Evolutionary conservation across 257 asterid genomes (phyloP).

Genomic region (Solanum okadae): DNA sequence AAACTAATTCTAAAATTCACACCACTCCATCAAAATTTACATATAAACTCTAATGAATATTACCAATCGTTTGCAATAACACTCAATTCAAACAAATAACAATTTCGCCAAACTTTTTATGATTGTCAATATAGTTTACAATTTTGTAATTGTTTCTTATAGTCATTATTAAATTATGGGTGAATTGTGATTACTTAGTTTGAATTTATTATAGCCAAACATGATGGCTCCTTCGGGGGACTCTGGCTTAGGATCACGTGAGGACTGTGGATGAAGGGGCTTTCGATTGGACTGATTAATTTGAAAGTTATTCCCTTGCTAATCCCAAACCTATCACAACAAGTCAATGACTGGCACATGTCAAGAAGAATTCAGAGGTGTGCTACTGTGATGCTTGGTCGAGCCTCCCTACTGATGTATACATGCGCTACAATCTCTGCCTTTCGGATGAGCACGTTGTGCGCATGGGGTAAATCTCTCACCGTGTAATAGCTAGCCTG

Average conservation of each 20-base stretch:
- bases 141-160: neutral
- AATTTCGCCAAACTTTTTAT: neutral
- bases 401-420: neutral
- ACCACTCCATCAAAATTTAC: neutral
- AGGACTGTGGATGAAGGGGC: neutral
- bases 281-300: neutral
- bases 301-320: neutral
- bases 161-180: neutral
- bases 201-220: neutral
- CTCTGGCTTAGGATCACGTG: neutral
- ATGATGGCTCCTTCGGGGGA: neutral
- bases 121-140: neutral
- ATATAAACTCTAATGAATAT: neutral
- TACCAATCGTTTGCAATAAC: neutral
- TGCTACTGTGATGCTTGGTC: neutral
- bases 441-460: neutral
- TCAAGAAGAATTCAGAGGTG: neutral
- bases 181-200: neutral
- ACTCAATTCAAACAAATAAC: neutral
- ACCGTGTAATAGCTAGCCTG: too few species aligned
- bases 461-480: accelerated
- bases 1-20: neutral
- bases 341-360: neutral
- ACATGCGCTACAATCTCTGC: too few species aligned
- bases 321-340: neutral